Evolutionary conservation across 163 green algal genomes (phyloP).

Genomic region (Coccomyxa subellipsoidea): DNA sequence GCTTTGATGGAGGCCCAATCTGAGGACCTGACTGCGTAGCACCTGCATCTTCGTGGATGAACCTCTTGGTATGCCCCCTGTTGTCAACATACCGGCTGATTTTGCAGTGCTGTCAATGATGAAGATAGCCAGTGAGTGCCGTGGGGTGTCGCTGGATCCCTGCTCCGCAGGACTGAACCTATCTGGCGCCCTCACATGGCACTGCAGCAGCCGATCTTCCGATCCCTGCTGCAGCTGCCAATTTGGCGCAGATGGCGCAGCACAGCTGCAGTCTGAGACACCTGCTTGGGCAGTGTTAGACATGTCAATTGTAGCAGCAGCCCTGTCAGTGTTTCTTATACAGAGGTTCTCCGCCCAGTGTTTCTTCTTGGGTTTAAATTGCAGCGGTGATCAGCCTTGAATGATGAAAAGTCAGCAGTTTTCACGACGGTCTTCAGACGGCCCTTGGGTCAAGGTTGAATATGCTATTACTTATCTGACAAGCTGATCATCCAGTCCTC

Average conservation of each 20-base stretch:
- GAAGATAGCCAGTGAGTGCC: slow-evolving; percentile 18
- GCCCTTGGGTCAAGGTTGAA: slow-evolving; percentile 11
- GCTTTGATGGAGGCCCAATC: too few species aligned
- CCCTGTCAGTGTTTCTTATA: too few species aligned
- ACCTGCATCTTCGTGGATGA: neutral
- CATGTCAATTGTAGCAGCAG: too few species aligned
- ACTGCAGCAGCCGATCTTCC: neutral
- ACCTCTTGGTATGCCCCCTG: neutral
- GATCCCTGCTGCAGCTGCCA: slow-evolving; percentile 10
- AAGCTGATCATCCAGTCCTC: slow-evolving; percentile 11
- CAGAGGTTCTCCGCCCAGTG: too few species aligned
- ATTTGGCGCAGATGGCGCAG: slow-evolving; percentile 24
- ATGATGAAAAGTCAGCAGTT: slow-evolving; percentile 29
- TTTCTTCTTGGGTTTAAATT: too few species aligned
- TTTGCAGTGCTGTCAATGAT: slow-evolving; percentile 7
- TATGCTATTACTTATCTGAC: slow-evolving; percentile 18
- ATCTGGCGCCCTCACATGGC: slow-evolving; percentile 8
- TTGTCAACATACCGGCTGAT: neutral
- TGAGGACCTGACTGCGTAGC: too few species aligned
- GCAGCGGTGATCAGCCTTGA: slow-evolving; percentile 17
- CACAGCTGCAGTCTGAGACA: slow-evolving; percentile 32
- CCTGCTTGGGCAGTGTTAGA: neutral
- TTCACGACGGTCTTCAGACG: slow-evolving; percentile 36
- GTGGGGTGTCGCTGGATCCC: slow-evolving; percentile 16
- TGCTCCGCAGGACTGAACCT: slow-evolving; percentile 28